Base-by-base conservation (phyloP, 129 eudicot genomes). In the Dittrichia graveolens region DNA sequence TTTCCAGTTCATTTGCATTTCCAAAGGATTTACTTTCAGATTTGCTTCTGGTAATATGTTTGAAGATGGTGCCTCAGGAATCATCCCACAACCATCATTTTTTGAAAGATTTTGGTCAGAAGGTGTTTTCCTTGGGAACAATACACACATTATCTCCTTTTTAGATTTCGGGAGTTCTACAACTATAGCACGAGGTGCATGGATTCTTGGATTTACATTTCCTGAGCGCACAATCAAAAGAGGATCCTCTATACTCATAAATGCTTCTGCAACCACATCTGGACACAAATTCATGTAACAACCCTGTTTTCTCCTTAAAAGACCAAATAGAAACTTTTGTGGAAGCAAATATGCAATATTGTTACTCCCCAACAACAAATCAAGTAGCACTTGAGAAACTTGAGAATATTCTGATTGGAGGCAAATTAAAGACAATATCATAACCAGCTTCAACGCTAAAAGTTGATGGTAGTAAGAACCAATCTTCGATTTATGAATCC, bases 221-320 rank as follows among this genome's bases (percentile, higher is more conserved):
- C 59, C 81, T 2, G 61, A 24, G 35, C 67, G 53, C 14, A 83
- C 87, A 35, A 86, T 69, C 56, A 91, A 62, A 5, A 91, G 80
- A 76, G 96, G 92, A 79, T 91, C 90, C 49, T 81, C 87, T 15
- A 86, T 55, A 13, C 52, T 61, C 6, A 68, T 52, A 6, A 88
- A 82, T 2, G 91, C 97, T 55, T 77, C 75, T 5, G 92, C 84
- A 63, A 91, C 67, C 3, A 62, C 46, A 6, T 50, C 52, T 7
- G 77, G 59, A 34, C 18, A 24, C 19, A 74, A 24, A 53, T 75
- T 34, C 5, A 64, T 6, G 64, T n/a, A 8, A 37, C 61, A 45
- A 11, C 44, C 24, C 10, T 64, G 67, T 47, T 49, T 84, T 14
- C 65, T 12, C 40, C 34, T 38, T 8, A 38, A 13, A 66, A 86